Percentiles rank a stretch among this genome's conserved stretches.
These are phyloP conservation scores for Noccaea caerulescens DNA, from an alignment of 345 rosid species.

Conservation along the genomic window DNA sequence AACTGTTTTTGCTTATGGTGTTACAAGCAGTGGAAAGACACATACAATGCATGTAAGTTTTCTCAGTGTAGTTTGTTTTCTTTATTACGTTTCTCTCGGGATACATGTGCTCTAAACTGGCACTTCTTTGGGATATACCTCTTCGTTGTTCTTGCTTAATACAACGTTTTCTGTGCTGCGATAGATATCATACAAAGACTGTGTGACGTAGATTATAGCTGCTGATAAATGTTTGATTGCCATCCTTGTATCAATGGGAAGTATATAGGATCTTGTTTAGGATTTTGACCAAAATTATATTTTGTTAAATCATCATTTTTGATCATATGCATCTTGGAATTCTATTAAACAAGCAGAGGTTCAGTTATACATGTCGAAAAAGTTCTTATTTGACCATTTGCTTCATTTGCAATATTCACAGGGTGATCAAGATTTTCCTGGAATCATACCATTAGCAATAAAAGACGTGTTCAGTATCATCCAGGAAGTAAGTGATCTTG, in stretches of 20 bases:
- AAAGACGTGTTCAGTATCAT: conserved; percentile 98
- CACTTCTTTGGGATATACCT: neutral
- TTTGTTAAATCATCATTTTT: neutral
- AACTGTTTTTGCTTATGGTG: conserved; percentile 99
- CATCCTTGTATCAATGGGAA: conserved; percentile 2
- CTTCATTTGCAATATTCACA: conserved; percentile 44
- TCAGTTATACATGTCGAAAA: neutral
- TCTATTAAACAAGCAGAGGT: neutral
- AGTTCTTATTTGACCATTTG: neutral
- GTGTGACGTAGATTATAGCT: conserved; percentile 1
- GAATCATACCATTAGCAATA: conserved; percentile 95
- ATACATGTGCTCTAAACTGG: neutral
- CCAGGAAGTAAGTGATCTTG: conserved; percentile 78
- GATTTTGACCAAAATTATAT: conserved; percentile 5
- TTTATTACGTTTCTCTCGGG: neutral
- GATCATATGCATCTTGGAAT: conserved; percentile 18
- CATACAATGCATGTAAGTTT: conserved; percentile 95
- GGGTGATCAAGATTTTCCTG: conserved; percentile 98
- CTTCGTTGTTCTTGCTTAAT: conserved; percentile 21
- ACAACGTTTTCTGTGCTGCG: neutral
- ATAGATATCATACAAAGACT: neutral
- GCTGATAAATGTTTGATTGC: conserved; percentile 26
- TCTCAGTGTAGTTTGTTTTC: conserved; percentile 14
- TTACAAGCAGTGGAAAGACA: conserved; percentile 99
- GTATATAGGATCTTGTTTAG: neutral